Conservation (phyloP, 1,284 basidiomycete genomes). For the Rhodotorula glutinis region DNA sequence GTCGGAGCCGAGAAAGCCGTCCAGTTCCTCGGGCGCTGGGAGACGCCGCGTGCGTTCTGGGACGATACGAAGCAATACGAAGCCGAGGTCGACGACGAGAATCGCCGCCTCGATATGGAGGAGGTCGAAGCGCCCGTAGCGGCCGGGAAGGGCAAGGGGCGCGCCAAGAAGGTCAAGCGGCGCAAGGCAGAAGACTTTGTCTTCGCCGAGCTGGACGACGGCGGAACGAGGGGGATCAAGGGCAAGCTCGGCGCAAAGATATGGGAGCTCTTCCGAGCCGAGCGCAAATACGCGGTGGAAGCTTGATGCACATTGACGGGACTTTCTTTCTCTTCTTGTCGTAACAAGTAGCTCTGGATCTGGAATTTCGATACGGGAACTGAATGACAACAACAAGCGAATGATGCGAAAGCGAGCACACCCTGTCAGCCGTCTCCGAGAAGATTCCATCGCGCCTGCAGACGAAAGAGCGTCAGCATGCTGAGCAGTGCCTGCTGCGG, state of each 20-base stretch:
- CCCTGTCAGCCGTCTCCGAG: slow-evolving; percentile 12
- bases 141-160: not conserved
- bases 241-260: slow-evolving; percentile 26
- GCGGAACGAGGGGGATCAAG: slow-evolving; percentile 30
- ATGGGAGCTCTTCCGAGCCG: slow-evolving; percentile 26
- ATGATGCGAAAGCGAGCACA: not conserved
- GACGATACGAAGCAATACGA: slow-evolving; percentile 13
- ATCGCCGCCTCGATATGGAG: not conserved
- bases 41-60: slow-evolving; percentile 48
- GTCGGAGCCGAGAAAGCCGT: slow-evolving; percentile 55
- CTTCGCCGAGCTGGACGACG: slow-evolving; percentile 13
- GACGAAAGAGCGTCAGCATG: not conserved
- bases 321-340: not conserved
- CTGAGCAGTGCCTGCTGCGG: not conserved
- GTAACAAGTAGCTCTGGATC: not conserved
- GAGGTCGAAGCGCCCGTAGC: not conserved
- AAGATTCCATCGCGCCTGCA: slow-evolving; percentile 27
- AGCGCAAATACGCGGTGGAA: slow-evolving; percentile 11
- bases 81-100: slow-evolving; percentile 18
- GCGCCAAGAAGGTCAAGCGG: slow-evolving; percentile 12
- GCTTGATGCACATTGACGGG: not conserved
- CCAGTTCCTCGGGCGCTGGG: slow-evolving; percentile 53
- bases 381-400: not conserved
- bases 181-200: slow-evolving; percentile 34
- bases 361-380: not conserved